Percentiles rank a stretch among this genome's conserved stretches.
phyloP scores from a whole-genome alignment of 2,329 filamentous ascomycete genomes.

The Aureobasidium sp. region DNA sequence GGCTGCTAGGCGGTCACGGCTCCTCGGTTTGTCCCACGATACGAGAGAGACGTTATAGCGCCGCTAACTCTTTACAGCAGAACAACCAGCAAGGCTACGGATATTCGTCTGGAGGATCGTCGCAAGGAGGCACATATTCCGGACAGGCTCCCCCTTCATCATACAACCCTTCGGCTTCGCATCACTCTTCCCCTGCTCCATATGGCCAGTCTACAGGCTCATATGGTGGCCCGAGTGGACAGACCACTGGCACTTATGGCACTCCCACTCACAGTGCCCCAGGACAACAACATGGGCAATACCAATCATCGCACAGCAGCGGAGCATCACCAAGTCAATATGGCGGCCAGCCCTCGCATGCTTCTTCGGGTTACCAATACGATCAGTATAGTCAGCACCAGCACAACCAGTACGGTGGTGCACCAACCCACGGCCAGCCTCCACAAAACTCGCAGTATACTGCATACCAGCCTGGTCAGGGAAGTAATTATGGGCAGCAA shows the following conservation, averaged over 20 bases:
- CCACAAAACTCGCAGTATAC: slow-evolving; percentile 17
- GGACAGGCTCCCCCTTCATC: slow-evolving; percentile 28
- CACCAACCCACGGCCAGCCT: slow-evolving; percentile 18
- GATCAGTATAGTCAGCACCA: slow-evolving; percentile 17
- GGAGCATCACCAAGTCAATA: slow-evolving; percentile 19
- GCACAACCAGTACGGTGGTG: slow-evolving; percentile 14
- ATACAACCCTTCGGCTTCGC: slow-evolving; percentile 24
- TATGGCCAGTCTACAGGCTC: slow-evolving; percentile 18
- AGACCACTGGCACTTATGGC: slow-evolving; percentile 19
- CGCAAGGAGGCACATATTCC: slow-evolving; percentile 26
- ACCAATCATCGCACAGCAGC: slow-evolving; percentile 17
- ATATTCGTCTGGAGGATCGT: slow-evolving; percentile 25
- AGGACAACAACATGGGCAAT: slow-evolving; percentile 16
- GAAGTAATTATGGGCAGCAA: slow-evolving; percentile 17
- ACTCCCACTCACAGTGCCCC: slow-evolving; percentile 6
- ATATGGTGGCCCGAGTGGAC: slow-evolving; percentile 16
- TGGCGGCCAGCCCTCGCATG: slow-evolving; percentile 18
- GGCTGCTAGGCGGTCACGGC: slow-evolving; percentile 17
- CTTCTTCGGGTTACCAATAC: slow-evolving; percentile 3
- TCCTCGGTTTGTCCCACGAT: slow-evolving; percentile 12
- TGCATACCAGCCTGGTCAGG: slow-evolving; percentile 14
- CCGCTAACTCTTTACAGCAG: slow-evolving; percentile 4
- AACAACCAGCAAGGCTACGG: slow-evolving; percentile 23
- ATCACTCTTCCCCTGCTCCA: slow-evolving; percentile 16
- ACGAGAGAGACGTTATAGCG: neutral